These are phyloP conservation scores for Geranium incanum DNA, from an alignment of 441 rosid species.

Conservation along the genomic window DNA sequence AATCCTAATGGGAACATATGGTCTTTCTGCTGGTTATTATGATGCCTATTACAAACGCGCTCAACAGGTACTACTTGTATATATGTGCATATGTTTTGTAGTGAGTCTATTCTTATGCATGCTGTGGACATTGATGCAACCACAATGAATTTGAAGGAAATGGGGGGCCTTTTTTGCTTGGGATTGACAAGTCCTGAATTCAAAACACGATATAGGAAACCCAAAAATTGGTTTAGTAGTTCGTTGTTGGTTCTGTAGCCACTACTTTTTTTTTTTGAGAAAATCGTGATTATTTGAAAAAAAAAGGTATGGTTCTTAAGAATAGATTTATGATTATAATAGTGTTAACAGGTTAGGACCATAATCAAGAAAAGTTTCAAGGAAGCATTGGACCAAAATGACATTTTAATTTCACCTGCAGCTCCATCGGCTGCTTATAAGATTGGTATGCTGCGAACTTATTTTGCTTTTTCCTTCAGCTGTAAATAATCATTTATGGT, in stretches of 20 bases:
- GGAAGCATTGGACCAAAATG: conserved; percentile 61
- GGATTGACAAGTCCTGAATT: background rate
- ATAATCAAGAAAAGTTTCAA: conserved; percentile 61
- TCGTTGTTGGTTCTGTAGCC: no score
- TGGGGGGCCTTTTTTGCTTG: background rate
- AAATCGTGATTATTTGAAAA: background rate
- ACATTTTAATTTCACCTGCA: conserved; percentile 83
- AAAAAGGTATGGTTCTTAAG: conserved; percentile 13
- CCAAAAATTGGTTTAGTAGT: background rate
- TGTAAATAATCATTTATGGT: background rate
- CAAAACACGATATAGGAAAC: background rate
- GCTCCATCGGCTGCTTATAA: conserved; percentile 89
- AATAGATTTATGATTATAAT: conserved; percentile 27
- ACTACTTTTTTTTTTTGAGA: background rate
- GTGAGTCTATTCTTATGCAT: background rate
- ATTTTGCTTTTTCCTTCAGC: background rate
- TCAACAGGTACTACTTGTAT: conserved; percentile 51
- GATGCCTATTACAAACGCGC: conserved; percentile 95
- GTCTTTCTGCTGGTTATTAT: conserved; percentile 87
- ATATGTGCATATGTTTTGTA: background rate
- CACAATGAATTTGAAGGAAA: background rate
- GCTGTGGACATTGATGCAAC: background rate
- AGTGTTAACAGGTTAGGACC: conserved; percentile 63
- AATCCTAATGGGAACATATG: conserved; percentile 94
- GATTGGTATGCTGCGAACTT: conserved; percentile 43